phyloP scores from a whole-genome alignment of 2,329 filamentous ascomycete species.

The Xylaria sp. region DNA sequence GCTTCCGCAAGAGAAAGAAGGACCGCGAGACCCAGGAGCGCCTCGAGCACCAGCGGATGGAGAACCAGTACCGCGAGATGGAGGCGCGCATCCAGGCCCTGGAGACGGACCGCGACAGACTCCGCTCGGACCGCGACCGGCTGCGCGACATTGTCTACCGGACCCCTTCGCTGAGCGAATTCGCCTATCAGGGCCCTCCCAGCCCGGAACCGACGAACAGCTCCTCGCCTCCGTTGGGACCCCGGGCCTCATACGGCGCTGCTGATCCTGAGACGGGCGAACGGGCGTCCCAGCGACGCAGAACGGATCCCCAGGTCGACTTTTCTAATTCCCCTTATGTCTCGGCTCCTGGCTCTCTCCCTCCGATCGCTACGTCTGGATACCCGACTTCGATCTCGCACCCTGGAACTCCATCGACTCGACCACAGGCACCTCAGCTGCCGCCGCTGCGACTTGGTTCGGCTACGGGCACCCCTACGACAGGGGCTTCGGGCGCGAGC shows the following conservation, averaged over 20 bases:
- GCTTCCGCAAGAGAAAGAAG: constrained; percentile 76
- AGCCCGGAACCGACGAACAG: constrained; percentile 41
- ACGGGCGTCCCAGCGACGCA: constrained; percentile 41
- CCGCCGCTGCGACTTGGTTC: constrained; percentile 47
- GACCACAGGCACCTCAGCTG: constrained; percentile 37
- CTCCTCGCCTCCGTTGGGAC: constrained; percentile 23
- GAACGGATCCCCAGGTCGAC: constrained; percentile 45
- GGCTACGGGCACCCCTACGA: constrained; percentile 23
- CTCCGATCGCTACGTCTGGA: constrained; percentile 37
- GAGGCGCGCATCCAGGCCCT: constrained; percentile 47
- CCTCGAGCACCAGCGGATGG: constrained; percentile 60
- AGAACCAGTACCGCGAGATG: constrained; percentile 63
- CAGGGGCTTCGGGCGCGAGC: constrained; percentile 21
- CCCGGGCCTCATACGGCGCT: constrained; percentile 31
- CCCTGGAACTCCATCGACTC: constrained; percentile 29
- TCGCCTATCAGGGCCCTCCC: constrained; percentile 46
- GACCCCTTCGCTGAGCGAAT: constrained; percentile 51
- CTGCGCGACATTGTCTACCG: constrained; percentile 61
- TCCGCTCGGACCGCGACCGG: constrained; percentile 66
- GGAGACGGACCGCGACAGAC: constrained; percentile 64
- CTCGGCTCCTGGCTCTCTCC: constrained; percentile 36
- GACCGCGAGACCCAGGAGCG: constrained; percentile 70
- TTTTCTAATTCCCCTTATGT: constrained; percentile 38
- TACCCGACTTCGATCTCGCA: constrained; percentile 34
- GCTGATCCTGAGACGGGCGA: constrained; percentile 43